Conservation (phyloP, 1,284 basidiomycete genomes). For the Moniliophthora roreri region DNA sequence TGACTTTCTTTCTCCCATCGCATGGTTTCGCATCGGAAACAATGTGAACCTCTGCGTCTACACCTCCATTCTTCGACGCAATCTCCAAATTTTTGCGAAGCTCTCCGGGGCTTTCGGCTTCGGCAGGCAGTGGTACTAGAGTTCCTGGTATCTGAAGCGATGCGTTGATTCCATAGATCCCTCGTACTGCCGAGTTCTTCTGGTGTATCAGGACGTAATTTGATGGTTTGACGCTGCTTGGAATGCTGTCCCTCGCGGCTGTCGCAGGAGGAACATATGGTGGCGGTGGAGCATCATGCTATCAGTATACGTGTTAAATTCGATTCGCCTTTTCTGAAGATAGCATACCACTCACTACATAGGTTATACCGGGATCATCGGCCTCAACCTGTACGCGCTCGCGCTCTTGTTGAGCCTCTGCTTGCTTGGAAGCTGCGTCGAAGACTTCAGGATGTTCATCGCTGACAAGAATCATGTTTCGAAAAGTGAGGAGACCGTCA, state of each 20-base stretch:
- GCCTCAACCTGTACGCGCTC: no score
- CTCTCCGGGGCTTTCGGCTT: not conserved
- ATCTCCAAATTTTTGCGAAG: not conserved
- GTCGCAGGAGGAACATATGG: not conserved
- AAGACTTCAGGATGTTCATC: no score
- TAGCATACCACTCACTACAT: no score
- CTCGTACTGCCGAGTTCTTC: not conserved
- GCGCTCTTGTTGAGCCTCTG: no score
- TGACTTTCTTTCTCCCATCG: not conserved
- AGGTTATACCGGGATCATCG: no score
- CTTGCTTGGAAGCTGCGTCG: no score
- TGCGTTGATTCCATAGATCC: conserved; percentile 1
- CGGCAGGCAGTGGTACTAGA: not conserved
- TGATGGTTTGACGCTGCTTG: conserved; percentile 1
- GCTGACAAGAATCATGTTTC: no score
- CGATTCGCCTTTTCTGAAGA: no score
- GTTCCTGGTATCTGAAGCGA: not conserved
- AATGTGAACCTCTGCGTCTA: not conserved
- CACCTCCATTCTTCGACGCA: not conserved
- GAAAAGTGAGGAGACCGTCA: no score
- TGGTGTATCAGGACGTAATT: not conserved
- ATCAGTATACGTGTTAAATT: no score
- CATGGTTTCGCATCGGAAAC: not conserved
- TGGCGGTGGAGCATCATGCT: conserved; percentile 22
- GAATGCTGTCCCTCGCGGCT: not conserved